Percentiles rank a stretch among this genome's conserved stretches.
These are phyloP conservation scores for Dentipellis fragilis DNA, from an alignment of 768 basidiomycete genomes.

Conservation along the genomic window DNA sequence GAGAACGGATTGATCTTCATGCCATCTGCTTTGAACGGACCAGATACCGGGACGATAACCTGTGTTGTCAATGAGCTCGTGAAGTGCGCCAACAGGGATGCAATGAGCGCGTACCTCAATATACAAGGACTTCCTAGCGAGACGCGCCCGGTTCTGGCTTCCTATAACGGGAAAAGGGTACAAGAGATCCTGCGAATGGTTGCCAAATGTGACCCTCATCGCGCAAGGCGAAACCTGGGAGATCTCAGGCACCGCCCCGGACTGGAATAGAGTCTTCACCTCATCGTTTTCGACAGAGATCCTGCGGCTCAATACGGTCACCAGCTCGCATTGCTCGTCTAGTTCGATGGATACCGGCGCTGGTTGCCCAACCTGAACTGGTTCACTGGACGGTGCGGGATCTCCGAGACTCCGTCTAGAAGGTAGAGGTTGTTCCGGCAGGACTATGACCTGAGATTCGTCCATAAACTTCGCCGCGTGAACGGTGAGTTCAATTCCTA, in stretches of 20 bases:
- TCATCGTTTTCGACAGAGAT: slow-evolving; percentile 7
- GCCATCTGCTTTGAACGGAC: slow-evolving; percentile 14
- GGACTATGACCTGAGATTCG: slow-evolving; percentile 14
- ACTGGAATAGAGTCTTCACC: slow-evolving; percentile 7
- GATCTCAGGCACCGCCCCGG: slow-evolving; percentile 7
- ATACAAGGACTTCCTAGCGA: slow-evolving; percentile 48
- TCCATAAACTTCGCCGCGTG: slow-evolving; percentile 15
- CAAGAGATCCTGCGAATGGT: slow-evolving; percentile 18
- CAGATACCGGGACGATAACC: slow-evolving; percentile 17
- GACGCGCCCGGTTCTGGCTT: slow-evolving; percentile 26
- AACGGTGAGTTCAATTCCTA: slow-evolving; percentile 16
- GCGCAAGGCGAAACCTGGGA: slow-evolving; percentile 23
- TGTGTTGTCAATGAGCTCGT: slow-evolving; percentile 19
- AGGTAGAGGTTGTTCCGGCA: slow-evolving; percentile 5
- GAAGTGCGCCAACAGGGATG: neutral
- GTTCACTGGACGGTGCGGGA: neutral
- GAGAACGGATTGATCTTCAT: slow-evolving; percentile 20
- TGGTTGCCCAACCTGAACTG: neutral
- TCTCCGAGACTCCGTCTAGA: neutral
- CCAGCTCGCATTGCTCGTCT: neutral
- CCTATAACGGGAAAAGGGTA: slow-evolving; percentile 38
- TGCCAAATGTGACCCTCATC: slow-evolving; percentile 22
- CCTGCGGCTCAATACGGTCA: slow-evolving; percentile 3
- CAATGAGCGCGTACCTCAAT: slow-evolving; percentile 23
- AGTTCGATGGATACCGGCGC: neutral